phyloP scores from a whole-genome alignment of 2,329 filamentous ascomycete genomes.

The Cladosporium phlei region DNA sequence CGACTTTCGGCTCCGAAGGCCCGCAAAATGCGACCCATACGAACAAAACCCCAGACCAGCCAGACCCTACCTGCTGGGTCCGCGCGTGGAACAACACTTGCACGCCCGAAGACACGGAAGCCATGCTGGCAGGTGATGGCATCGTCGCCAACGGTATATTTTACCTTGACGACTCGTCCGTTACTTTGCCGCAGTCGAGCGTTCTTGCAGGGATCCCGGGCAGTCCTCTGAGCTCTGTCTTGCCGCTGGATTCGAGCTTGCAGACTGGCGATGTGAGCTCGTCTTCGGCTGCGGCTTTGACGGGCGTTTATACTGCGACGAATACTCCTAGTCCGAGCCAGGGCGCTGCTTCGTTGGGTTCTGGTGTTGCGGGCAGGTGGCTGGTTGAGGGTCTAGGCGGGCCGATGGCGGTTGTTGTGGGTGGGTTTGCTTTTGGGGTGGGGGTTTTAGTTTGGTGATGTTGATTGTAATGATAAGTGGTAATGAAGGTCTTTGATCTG shows the following conservation, averaged over 20 bases:
- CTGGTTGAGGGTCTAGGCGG: not conserved
- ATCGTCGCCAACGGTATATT: constrained; percentile 58
- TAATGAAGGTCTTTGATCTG: too few species aligned
- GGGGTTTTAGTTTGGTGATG: not conserved
- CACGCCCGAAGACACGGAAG: constrained; percentile 45
- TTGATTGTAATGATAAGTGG: too few species aligned
- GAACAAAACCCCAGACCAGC: constrained; percentile 46
- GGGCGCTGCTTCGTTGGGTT: constrained; percentile 14
- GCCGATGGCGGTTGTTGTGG: not conserved
- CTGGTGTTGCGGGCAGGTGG: too few species aligned
- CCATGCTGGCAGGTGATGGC: constrained; percentile 48
- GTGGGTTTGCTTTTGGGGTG: constrained; percentile 1
- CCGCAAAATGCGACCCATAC: constrained; percentile 53
- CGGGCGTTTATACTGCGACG: constrained; percentile 37
- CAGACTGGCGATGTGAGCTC: constrained; percentile 6
- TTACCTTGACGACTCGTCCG: constrained; percentile 38
- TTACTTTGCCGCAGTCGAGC: constrained; percentile 32
- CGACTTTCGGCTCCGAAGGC: constrained; percentile 54
- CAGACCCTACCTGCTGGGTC: constrained; percentile 57
- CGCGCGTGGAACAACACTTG: constrained; percentile 51
- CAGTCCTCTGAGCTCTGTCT: constrained; percentile 16
- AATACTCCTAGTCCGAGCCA: constrained; percentile 28
- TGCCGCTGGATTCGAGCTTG: constrained; percentile 1
- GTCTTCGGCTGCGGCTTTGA: constrained; percentile 21
- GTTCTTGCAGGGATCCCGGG: constrained; percentile 32